Base-by-base conservation (phyloP, 805 yeast genomes). In the Ogataea methylovora region DNA sequence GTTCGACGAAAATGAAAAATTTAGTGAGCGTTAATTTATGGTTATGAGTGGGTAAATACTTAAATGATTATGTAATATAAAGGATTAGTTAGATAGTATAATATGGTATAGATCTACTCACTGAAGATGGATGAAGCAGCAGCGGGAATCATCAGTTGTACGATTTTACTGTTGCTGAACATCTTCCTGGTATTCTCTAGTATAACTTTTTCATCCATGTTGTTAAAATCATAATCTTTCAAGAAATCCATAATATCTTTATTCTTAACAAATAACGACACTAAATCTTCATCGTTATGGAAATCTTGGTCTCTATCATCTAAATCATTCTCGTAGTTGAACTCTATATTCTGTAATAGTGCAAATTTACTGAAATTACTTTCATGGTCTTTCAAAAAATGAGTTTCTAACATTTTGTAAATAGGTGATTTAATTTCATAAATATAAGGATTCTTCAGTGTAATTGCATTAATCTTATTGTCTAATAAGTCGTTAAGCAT, bases 391-490 rank as follows among this genome's bases (percentile, higher is more conserved):
- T 43, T 52, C 8, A 34, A 36, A 7, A 24, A 32, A 18, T 44
- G 36, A 3, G 33, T 32, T 16, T 42, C 32, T 14, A 61, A 52
- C 11, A 48, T 40, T 24, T 43, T 39, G 30, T 35, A 55, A 19
- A 44, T 42, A 0, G 59, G 58, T 0, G 65, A 59, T 36, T 56
- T 60, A 32, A 61, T 56, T 27, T 58, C 58, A 34, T 62, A 62
- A 7, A 36, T 37, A 20, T 38, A 34, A 8, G 61, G 61, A 17
- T 56, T 44, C n/a, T 37, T 30, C 27, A 60, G 42, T 23, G 45
- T 45, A 11, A 52, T 42, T 4, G 46, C 43, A 4, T 36, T 37
- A 9, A 60, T 44, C 14, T 34, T 43, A 16, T 45, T 42, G 6
- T 35, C 28, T 1, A 51, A 25, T 30, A 44, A 26, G 26, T 39